Conservation (phyloP, 163 green algal genomes). For the Scenedesmus sp. region DNA sequence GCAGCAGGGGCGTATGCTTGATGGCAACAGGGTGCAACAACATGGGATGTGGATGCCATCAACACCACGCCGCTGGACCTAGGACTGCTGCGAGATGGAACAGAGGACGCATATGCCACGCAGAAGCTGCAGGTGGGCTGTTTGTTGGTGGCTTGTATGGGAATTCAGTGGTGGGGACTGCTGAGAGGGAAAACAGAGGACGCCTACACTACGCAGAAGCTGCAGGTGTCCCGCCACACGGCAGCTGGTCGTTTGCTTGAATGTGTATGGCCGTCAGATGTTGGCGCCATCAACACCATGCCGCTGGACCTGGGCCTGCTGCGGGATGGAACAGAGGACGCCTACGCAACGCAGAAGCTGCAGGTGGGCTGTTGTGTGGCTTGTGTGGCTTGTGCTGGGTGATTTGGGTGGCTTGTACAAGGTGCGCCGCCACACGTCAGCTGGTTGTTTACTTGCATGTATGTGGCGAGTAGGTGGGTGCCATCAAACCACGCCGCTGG, state of each 20-base stretch:
- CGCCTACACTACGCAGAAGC: no score
- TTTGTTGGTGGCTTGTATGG: no score
- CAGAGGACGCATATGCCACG: slow-evolving; percentile 54
- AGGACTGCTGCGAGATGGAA: slow-evolving; percentile 58
- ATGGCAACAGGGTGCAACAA: no score
- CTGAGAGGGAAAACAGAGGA: slow-evolving; percentile 3
- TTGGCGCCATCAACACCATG: slow-evolving; percentile 55
- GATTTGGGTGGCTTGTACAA: no score
- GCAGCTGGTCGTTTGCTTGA: slow-evolving; percentile 26
- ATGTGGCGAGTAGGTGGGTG: no score
- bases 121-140: slow-evolving; percentile 28
- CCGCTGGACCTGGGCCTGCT: slow-evolving; percentile 66
- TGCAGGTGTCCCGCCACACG: no score
- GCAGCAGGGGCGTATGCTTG: no score
- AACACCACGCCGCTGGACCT: slow-evolving; percentile 54
- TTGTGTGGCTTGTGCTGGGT: no score
- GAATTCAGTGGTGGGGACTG: no score
- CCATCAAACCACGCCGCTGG: slow-evolving; percentile 27
- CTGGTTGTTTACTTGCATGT: no score
- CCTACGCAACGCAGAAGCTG: slow-evolving; percentile 51
- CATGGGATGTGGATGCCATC: no score
- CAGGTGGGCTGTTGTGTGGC: neutral
- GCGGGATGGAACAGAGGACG: slow-evolving; percentile 50
- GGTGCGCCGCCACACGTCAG: no score
- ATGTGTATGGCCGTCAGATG: neutral